These are phyloP conservation scores for Candida sp. DNA, from an alignment of 1,139 yeast genomes.

Conservation along the genomic window DNA sequence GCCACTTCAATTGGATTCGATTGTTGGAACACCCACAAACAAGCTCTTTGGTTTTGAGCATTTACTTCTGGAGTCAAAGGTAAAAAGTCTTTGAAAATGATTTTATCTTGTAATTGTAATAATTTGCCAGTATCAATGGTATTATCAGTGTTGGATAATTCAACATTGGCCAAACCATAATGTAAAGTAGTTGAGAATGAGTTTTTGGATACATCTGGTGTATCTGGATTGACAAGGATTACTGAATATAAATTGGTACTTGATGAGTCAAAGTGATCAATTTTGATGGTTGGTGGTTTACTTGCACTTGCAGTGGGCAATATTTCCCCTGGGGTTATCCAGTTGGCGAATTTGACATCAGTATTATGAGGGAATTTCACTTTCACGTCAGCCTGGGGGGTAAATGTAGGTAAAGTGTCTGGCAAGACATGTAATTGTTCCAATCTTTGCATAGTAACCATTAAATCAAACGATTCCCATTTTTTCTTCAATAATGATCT, in stretches of 20 bases:
- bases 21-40: conserved; percentile 92
- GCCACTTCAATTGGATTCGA: conserved; percentile 13
- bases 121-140: conserved; percentile 51
- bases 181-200: conserved; percentile 70
- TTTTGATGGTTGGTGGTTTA: conserved; percentile 69
- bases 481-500: conserved; percentile 62
- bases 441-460: conserved; percentile 82
- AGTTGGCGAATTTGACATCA: conserved; percentile 44
- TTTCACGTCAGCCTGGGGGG: conserved; percentile 76
- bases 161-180: conserved; percentile 75
- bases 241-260: conserved; percentile 62
- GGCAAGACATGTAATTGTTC: conserved; percentile 87
- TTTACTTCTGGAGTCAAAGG: conserved; percentile 95
- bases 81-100: conserved; percentile 55
- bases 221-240: conserved; percentile 86
- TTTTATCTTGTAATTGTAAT: conserved; percentile 33
- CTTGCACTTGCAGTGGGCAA: conserved; percentile 72
- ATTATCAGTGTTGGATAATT: conserved; percentile 57
- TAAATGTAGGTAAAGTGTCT: conserved; percentile 87
- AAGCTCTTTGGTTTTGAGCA: conserved; percentile 75
- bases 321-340: conserved; percentile 77
- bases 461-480: conserved; percentile 70
- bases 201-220: conserved; percentile 72
- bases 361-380: conserved; percentile 72
- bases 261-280: conserved; percentile 66